These are phyloP conservation scores for Coelastrella sp. DNA, from an alignment of 139 green algal genomes.

Conservation along the genomic window DNA sequence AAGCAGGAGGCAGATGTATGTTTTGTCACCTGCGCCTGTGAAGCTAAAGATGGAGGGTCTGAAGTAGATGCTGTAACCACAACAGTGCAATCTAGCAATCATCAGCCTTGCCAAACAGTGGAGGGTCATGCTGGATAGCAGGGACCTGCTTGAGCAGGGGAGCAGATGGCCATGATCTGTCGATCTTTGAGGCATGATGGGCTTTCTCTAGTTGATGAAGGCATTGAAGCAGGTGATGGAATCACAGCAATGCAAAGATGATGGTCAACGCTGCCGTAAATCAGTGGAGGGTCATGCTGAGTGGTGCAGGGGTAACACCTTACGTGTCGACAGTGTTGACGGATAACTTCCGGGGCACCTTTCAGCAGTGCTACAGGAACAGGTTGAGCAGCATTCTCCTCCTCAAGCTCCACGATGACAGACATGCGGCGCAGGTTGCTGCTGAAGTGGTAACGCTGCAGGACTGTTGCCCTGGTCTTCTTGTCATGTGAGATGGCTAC, in stretches of 20 bases:
- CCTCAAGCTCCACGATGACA: slow-evolving; percentile 71
- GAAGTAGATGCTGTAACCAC: not conserved
- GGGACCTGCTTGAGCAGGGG: slow-evolving; percentile 74
- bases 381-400: slow-evolving; percentile 19
- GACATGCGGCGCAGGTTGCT: slow-evolving; percentile 94
- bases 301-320: slow-evolving; percentile 5
- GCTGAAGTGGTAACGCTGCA: slow-evolving; percentile 92
- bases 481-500: slow-evolving; percentile 47
- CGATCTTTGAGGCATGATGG: too few relatives aligned
- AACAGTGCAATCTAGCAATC: not conserved
- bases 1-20: too few relatives aligned
- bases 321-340: slow-evolving; percentile 58
- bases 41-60: too few relatives aligned
- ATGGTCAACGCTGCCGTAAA: too few relatives aligned
- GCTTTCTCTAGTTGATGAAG: too few relatives aligned
- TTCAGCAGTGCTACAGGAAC: slow-evolving; percentile 75
- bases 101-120: too few relatives aligned
- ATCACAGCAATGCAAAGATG: not conserved
- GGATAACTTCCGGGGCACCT: slow-evolving; percentile 90
- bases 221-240: not conserved
- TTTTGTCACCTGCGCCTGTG: too few relatives aligned
- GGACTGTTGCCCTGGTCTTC: slow-evolving; percentile 66
- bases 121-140: slow-evolving; percentile 80
- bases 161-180: too few relatives aligned
- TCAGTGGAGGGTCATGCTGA: too few relatives aligned